Evolutionary conservation across 2,329 filamentous ascomycete genomes (phyloP).

Genomic region (Talaromyces albobiverticillius): DNA sequence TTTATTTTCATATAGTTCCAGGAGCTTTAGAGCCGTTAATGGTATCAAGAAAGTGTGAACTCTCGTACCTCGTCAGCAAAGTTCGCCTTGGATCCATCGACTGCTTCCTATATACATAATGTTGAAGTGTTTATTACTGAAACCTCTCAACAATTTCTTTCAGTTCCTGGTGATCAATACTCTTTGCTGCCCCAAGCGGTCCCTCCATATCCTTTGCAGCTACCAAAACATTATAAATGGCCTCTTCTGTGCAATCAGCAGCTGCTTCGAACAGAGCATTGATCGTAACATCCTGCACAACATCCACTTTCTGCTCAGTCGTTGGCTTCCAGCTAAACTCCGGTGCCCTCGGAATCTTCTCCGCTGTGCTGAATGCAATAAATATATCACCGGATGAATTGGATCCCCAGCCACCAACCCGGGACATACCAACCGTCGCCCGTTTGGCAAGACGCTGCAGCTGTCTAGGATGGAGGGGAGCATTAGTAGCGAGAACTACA

Average conservation of each 20-base stretch:
- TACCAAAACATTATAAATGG: slow-evolving; percentile 12
- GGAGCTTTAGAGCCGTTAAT: too few relatives aligned
- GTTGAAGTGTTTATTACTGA: too few relatives aligned
- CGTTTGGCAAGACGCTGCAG: slow-evolving; percentile 13
- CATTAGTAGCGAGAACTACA: slow-evolving; percentile 10
- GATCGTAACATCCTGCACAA: slow-evolving; percentile 13
- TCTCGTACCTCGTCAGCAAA: too few relatives aligned
- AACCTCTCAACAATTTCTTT: too few relatives aligned
- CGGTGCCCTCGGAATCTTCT: slow-evolving; percentile 5
- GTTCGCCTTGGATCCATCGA: too few relatives aligned
- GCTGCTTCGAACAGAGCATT: slow-evolving; percentile 13
- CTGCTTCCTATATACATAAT: too few relatives aligned
- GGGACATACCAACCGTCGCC: slow-evolving; percentile 8
- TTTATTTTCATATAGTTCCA: too few relatives aligned
- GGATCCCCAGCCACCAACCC: slow-evolving; percentile 11
- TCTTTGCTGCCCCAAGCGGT: slow-evolving; percentile 3
- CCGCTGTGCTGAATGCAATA: slow-evolving; percentile 11
- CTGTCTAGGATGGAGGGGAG: slow-evolving; percentile 8
- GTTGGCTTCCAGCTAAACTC: slow-evolving; percentile 12
- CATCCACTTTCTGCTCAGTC: slow-evolving; percentile 3
- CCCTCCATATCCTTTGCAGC: slow-evolving; percentile 11
- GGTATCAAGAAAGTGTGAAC: too few relatives aligned
- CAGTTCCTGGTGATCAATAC: slow-evolving; percentile 7
- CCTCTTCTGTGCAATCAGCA: slow-evolving; percentile 11
- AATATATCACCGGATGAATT: slow-evolving; percentile 12